Conservation (phyloP, 2,329 filamentous ascomycete genomes). For the Fusarium torulosum region DNA sequence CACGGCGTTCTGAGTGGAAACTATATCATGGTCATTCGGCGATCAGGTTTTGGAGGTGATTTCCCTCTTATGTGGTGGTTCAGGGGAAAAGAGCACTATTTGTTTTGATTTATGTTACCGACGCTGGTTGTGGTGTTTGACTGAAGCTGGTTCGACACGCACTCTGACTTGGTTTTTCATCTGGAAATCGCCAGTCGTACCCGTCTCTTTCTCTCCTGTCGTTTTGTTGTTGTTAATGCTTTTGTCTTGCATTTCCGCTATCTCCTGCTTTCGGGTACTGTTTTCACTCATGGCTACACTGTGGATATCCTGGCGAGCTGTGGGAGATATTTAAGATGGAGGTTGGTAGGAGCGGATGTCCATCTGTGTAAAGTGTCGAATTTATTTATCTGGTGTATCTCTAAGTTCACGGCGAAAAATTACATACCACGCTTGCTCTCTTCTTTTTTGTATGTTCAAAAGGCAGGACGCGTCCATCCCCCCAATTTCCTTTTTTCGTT, state of each 20-base stretch:
- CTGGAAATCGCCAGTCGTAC: constrained; percentile 22
- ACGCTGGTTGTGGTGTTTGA: constrained; percentile 36
- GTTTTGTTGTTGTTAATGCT: constrained; percentile 24
- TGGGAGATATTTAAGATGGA: constrained; percentile 36
- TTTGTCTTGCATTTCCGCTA: constrained; percentile 30
- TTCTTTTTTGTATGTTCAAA: constrained; percentile 36
- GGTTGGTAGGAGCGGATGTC: constrained; percentile 22
- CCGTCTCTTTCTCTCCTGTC: constrained; percentile 38
- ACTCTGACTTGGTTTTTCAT: constrained; percentile 35
- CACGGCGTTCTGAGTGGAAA: constrained; percentile 56
- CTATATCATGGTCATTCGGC: constrained; percentile 58
- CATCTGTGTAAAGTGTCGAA: constrained; percentile 43
- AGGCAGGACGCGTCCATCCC: constrained; percentile 16
- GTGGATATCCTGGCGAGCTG: constrained; percentile 28
- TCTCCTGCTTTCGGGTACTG: constrained; percentile 29
- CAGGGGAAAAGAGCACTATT: constrained; percentile 51
- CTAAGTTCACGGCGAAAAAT: constrained; percentile 48
- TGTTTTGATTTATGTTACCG: constrained; percentile 41
- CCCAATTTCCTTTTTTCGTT: constrained; percentile 10
- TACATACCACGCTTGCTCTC: constrained; percentile 45
- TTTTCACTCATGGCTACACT: constrained; percentile 29
- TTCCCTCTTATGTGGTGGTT: constrained; percentile 49
- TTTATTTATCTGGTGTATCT: constrained; percentile 46
- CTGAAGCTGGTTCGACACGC: constrained; percentile 30
- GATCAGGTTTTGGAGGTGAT: constrained; percentile 52